Percentiles rank a stretch among this genome's conserved stretches.
phyloP scores from a whole-genome alignment of 768 basidiomycete genomes.

The Leccinum variicolor region DNA sequence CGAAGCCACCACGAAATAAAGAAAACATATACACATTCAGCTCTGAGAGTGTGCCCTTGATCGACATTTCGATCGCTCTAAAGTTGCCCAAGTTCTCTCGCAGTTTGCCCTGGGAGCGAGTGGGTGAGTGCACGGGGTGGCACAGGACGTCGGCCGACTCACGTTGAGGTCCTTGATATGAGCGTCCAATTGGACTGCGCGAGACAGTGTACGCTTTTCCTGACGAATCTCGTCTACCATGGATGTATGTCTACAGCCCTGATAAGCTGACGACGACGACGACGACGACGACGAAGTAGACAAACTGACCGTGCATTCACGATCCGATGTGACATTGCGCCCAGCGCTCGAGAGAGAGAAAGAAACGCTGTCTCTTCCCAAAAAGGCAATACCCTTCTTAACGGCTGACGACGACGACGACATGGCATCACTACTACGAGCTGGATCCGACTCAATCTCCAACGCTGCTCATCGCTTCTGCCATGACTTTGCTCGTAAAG shows the following conservation, averaged over 20 bases:
- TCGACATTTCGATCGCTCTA: slow-evolving; percentile 63
- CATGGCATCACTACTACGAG: background rate
- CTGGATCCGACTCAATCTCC: slow-evolving; percentile 31
- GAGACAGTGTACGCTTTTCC: slow-evolving; percentile 45
- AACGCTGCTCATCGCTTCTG: slow-evolving; percentile 48
- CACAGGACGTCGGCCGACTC: background rate
- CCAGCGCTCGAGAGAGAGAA: background rate
- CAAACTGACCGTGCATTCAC: slow-evolving; percentile 9
- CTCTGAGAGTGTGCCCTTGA: slow-evolving; percentile 60
- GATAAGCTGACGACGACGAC: background rate
- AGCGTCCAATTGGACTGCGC: slow-evolving; percentile 47
- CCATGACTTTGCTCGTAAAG: slow-evolving; percentile 46
- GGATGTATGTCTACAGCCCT: background rate
- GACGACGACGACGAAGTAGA: background rate
- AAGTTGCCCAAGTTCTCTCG: slow-evolving; percentile 53
- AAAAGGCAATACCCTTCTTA: background rate
- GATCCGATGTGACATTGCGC: background rate
- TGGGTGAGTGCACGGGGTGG: background rate
- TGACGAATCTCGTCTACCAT: slow-evolving; percentile 21
- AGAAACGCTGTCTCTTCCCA: background rate
- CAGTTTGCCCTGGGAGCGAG: slow-evolving; percentile 44
- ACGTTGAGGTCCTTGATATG: slow-evolving; percentile 66
- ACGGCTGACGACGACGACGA: background rate
- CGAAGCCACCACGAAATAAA: background rate
- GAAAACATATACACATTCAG: slow-evolving; percentile 45